phyloP scores from a whole-genome alignment of 371 early-diverging fungal species.

The Coemansia sp. region DNA sequence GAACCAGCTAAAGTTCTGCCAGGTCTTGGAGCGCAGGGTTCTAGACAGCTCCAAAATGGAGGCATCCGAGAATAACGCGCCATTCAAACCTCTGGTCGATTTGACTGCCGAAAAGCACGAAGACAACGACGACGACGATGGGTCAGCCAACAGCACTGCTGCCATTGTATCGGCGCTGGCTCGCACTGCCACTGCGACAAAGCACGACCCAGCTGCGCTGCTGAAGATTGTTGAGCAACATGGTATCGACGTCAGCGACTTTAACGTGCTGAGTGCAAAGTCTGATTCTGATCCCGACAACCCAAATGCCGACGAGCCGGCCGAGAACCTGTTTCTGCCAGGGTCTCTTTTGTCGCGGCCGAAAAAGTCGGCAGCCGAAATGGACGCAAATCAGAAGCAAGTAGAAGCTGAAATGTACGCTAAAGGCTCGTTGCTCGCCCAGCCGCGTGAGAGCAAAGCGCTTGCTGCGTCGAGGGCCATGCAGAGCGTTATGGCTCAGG shows the following conservation, averaged over 20 bases:
- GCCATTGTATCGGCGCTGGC: slow-evolving; percentile 26
- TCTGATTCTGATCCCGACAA: neutral
- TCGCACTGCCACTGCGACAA: slow-evolving; percentile 23
- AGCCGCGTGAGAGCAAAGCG: slow-evolving; percentile 49
- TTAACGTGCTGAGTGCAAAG: slow-evolving; percentile 14
- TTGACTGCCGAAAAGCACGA: slow-evolving; percentile 20
- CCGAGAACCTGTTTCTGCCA: slow-evolving; percentile 21
- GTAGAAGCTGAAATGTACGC: slow-evolving; percentile 35
- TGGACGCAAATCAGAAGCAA: slow-evolving; percentile 16
- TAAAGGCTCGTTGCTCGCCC: slow-evolving; percentile 48
- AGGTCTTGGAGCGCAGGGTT: slow-evolving; percentile 35
- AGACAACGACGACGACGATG: slow-evolving; percentile 14
- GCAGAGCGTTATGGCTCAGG: slow-evolving; percentile 40
- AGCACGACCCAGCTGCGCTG: slow-evolving; percentile 34
- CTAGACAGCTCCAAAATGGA: slow-evolving; percentile 17
- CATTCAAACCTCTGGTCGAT: slow-evolving; percentile 39
- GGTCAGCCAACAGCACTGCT: slow-evolving; percentile 4
- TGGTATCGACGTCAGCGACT: slow-evolving; percentile 44
- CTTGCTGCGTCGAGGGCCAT: slow-evolving; percentile 45
- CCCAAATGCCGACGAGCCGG: slow-evolving; percentile 2
- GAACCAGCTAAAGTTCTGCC: slow-evolving; percentile 49
- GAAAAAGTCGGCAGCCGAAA: slow-evolving; percentile 21
- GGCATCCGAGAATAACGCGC: slow-evolving; percentile 6
- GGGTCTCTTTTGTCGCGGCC: slow-evolving; percentile 46
- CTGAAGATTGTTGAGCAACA: slow-evolving; percentile 23